Evolutionary conservation across 805 yeast species (phyloP), one percentile per base, ranked within the genome.

Genomic region (Kodamaea kaohsiungensis): DNA sequence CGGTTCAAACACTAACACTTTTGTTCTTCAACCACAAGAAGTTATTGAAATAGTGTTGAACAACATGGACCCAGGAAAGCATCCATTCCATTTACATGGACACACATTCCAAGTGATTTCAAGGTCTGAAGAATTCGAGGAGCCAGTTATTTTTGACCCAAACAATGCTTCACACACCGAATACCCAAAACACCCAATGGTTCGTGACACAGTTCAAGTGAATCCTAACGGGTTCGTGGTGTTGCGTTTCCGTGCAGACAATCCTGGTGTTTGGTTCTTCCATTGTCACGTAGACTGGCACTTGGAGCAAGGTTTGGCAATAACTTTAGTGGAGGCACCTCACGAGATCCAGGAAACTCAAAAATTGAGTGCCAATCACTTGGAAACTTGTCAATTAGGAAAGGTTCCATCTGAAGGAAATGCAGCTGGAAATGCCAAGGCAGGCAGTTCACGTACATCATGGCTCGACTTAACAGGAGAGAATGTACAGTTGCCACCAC

Each of bases 181-280:
- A 3, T 78, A 74, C 63, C 89, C 89, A 7, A 82, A 80, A 40
- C 69, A 73, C 52, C 96, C 91, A 40, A 66, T 83, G 65, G 66
- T 76, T 48, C 79, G 97, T 69, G 97, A 91, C 65, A 87, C 93
- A 0, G 84, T 84, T 17, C 75, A 80, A 59, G 83, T 90, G 15
- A 81, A 84, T 49, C 83, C 87, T 35, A 84, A 86, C 61, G 89
- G 92, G 1, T 81, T 84, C 66, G 68, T 85, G 49, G 91, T 86
- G 15, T 65, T 85, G 33, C 76, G 97, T 60, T 90, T 90, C 69
- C 80, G 75, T 61, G 91, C 97, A 10, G 84, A 88, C 63, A 91
- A 92, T 64, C 97, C 97, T 2, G 98, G 98, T 54, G 86, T 91
- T 22, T 92, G 97, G 97, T 83, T 88, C 57, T 88, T 91, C 85